A percentile compares a stretch with the other conserved stretches of the same genome.
Evolutionary conservation across 1,284 basidiomycete genomes (phyloP).

Genomic region (Fistulina hepatica): DNA sequence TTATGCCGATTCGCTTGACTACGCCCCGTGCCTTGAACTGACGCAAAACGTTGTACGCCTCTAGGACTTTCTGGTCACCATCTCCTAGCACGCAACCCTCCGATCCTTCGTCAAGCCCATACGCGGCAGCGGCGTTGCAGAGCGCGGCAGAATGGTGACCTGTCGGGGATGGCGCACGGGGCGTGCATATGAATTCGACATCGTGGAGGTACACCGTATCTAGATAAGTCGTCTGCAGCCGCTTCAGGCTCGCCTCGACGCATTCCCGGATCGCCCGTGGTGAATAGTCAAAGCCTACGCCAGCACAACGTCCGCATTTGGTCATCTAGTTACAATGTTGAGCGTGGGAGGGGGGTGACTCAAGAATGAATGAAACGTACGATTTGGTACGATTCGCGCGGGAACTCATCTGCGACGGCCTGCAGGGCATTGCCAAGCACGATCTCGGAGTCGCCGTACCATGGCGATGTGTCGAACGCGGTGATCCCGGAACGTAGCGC

Average conservation of each 20-base stretch:
- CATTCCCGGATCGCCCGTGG: conserved; percentile 60
- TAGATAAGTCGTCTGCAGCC: conserved; percentile 74
- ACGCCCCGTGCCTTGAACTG: conserved; percentile 72
- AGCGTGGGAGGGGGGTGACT: background rate
- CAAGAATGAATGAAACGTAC: conserved; percentile 27
- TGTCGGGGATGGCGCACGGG: conserved; percentile 35
- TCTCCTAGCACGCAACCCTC: conserved; percentile 54
- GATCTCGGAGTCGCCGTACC: conserved; percentile 87
- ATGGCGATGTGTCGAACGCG: conserved; percentile 84
- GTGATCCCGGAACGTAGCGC: conserved; percentile 82
- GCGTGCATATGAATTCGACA: conserved; percentile 74
- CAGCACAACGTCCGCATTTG: conserved; percentile 88
- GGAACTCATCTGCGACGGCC: conserved; percentile 58
- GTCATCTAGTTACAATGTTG: conserved; percentile 50
- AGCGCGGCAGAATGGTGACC: conserved; percentile 46
- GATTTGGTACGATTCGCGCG: conserved; percentile 70
- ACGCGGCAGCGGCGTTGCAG: conserved; percentile 35
- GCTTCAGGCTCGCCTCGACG: conserved; percentile 60
- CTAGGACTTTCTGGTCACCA: conserved; percentile 75
- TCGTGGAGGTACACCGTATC: conserved; percentile 90
- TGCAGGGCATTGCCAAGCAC: conserved; percentile 71
- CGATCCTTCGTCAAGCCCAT: conserved; percentile 51
- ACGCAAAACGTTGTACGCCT: conserved; percentile 62
- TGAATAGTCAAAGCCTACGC: conserved; percentile 70
- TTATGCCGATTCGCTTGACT: conserved; percentile 75